Conservation (phyloP, 495 filamentous ascomycete genomes). For the Delitschia confertaspora region DNA sequence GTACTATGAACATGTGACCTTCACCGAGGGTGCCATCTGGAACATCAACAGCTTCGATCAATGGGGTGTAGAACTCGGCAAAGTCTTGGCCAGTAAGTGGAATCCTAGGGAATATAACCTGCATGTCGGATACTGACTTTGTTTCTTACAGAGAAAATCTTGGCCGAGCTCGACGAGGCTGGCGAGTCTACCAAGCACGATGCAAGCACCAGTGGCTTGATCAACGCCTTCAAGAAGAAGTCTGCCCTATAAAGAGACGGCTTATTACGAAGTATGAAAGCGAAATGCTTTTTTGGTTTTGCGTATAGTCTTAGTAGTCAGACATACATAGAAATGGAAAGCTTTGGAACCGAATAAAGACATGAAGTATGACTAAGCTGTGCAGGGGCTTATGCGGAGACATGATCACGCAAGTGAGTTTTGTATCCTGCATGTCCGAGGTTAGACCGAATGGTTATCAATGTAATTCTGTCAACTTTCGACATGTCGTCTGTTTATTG, state of each 20-base stretch:
- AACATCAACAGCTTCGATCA: slow-evolving; percentile 99
- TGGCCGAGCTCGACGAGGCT: slow-evolving; percentile 50
- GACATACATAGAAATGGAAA: no score
- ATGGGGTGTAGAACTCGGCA: slow-evolving; percentile 98
- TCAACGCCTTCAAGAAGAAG: slow-evolving; percentile 76
- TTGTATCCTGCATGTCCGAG: no score
- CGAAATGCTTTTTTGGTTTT: no score
- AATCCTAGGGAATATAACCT: background rate
- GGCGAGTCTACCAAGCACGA: slow-evolving; percentile 69
- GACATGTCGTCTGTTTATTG: background rate
- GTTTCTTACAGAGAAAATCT: slow-evolving; percentile 51
- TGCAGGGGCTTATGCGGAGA: no score
- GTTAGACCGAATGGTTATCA: background rate
- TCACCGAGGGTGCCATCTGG: slow-evolving; percentile 96
- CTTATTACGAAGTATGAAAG: no score
- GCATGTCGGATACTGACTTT: background rate
- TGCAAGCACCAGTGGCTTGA: slow-evolving; percentile 74
- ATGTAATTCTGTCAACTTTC: background rate
- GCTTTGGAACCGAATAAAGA: no score
- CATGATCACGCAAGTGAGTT: no score
- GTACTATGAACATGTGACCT: slow-evolving; percentile 97
- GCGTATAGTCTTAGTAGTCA: no score
- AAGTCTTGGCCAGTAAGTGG: slow-evolving; percentile 68
- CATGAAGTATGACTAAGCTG: no score
- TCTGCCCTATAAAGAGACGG: slow-evolving; percentile 35